Conservation (phyloP, 129 eudicot genomes). For the Smallanthus sonchifolius region DNA sequence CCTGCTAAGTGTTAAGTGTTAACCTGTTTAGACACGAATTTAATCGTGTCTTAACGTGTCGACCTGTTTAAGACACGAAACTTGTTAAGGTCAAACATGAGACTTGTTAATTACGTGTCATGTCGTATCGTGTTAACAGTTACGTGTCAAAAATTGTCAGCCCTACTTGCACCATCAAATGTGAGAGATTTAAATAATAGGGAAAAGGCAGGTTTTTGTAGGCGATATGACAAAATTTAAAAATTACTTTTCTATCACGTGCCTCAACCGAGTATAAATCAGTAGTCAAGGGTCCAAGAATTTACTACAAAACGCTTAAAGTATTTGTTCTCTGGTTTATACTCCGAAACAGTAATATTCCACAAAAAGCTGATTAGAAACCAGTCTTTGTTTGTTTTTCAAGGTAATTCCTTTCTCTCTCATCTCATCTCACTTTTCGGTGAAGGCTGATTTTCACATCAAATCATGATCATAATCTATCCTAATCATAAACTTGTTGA, state of each 20-base stretch:
- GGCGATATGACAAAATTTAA: slow-evolving; percentile 9
- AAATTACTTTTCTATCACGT: slow-evolving; percentile 28
- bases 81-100: too few species aligned
- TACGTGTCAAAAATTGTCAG: background rate
- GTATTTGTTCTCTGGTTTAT: slow-evolving; percentile 25
- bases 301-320: slow-evolving; percentile 13
- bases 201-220: background rate
- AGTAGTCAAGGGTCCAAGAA: slow-evolving; percentile 11
- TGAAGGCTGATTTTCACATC: slow-evolving; percentile 5
- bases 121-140: too few species aligned
- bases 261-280: background rate
- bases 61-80: too few species aligned
- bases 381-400: slow-evolving; percentile 8
- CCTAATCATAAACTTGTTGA: background rate
- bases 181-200: background rate
- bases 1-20: too few species aligned
- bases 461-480: background rate
- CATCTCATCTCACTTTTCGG: background rate
- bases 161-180: slow-evolving; percentile 23
- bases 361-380: slow-evolving; percentile 25
- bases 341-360: slow-evolving; percentile 14
- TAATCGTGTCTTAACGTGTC: too few species aligned
- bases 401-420: slow-evolving; percentile 5
- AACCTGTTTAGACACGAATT: too few species aligned
- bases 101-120: too few species aligned